Evolutionary conservation across 108 stramenopile genomes (phyloP), one percentile per base, ranked within the genome.

Genomic region (Nitzschia sp.): DNA sequence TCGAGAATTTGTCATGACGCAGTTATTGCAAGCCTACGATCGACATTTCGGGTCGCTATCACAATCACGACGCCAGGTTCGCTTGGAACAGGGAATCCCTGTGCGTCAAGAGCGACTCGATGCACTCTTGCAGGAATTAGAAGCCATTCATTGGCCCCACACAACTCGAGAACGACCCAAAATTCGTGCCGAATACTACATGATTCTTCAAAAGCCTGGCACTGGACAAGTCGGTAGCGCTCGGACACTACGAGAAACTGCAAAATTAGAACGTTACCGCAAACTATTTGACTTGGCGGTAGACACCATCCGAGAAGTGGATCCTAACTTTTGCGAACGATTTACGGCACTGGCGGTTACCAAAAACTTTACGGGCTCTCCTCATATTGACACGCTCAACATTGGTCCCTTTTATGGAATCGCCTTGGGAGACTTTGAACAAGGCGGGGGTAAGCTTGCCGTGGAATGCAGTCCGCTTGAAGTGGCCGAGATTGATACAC

Each of bases 331-430:
- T 74, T 77, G 78, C 5, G 21, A 66, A 11, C 62, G 63, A 1
- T 87, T 87, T 59, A 85, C 86, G 15, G 84, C 86, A 2, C 33
- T 90, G 18, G 89, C 89, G 0, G 82, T 90, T 0, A 90, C 89
- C 0, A 67, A 80, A 29, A 79, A 79, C 46, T 90, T 90, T 55
- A 54, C 49, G 4, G 89, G 89, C 6, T 75, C 72, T 31, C 85
- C 89, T 25, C 89, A 90, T 56, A 90, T 90, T 46, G 89, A 90
- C 53, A 87, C 71, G 4, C 67, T 80, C 6, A 87, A 90, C 47
- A 74, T 76, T 21, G 86, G 79, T 28, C 84, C 89, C 0, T 90
- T 90, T 59, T 90, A 90, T 72, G 89, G 85, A 1, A 24, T 85
- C 26, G 63, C 86, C 9, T 64, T 90, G 64, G 86, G 83, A 65